Evolutionary conservation across 129 eudicot species (phyloP).

Genomic region (Chrysanthemum seticuspe): DNA sequence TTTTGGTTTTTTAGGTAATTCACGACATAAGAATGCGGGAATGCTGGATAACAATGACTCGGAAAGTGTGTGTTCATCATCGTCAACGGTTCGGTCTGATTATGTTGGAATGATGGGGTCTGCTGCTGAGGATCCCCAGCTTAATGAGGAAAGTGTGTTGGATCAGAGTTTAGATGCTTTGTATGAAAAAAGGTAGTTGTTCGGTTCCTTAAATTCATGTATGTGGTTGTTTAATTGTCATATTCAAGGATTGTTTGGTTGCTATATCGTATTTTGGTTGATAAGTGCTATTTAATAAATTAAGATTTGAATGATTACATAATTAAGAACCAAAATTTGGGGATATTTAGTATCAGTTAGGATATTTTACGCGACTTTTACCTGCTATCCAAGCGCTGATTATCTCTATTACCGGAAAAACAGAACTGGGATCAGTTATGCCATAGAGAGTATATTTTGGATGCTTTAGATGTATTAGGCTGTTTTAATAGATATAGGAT

Average conservation of each 20-base stretch:
- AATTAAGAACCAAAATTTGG: background rate
- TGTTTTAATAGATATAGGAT: background rate
- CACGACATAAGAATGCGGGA: conserved; percentile 72
- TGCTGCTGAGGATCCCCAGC: conserved; percentile 48
- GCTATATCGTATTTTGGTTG: background rate
- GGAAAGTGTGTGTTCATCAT: conserved; percentile 66
- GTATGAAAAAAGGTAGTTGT: conserved; percentile 74
- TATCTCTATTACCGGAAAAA: too few species aligned
- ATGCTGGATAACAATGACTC: conserved; percentile 83
- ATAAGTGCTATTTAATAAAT: background rate
- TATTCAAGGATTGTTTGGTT: background rate
- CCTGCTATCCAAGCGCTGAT: too few species aligned
- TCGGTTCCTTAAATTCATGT: background rate
- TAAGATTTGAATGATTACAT: too few species aligned
- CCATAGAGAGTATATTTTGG: too few species aligned
- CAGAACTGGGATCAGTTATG: too few species aligned
- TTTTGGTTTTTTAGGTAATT: conserved; percentile 43
- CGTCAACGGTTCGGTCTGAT: conserved; percentile 66
- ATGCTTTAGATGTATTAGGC: too few species aligned
- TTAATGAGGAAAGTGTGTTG: conserved; percentile 57
- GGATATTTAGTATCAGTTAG: background rate
- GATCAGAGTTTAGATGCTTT: conserved; percentile 75
- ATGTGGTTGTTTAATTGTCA: background rate
- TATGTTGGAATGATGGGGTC: conserved; percentile 28
- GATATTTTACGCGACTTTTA: background rate